Base-by-base conservation (phyloP, 2,329 filamentous ascomycete genomes). In the Exserohilum rostratum region DNA sequence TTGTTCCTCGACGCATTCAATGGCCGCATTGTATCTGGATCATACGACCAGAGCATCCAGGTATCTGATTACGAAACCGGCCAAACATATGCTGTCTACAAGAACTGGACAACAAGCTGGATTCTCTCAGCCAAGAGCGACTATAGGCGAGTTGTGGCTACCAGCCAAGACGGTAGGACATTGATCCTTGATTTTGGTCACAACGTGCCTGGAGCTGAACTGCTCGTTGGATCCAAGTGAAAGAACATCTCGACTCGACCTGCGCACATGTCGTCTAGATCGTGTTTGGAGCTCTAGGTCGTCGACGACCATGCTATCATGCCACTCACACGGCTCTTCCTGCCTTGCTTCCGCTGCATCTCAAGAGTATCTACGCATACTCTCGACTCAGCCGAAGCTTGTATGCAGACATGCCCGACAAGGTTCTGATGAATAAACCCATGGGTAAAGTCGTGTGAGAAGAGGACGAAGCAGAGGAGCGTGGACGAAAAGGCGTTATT, bases 51-150 rank as follows among this genome's bases (percentile, higher is more conserved):
- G 66, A 93, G 93, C 67, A 93, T 99, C 72, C 96, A 96, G 72
- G 91, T 98, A 1, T 97, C 92, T 76, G 90, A 97, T 73, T 89
- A 95, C 77, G 86, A 88, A 61, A 89, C 88, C 2, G 93, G 93
- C 30, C 80, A 87, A 42, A 83, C 91, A 64, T 83, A 93, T 56
- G 85, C 96, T 58, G 88, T 92, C 65, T 93, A 97, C 68, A 90
- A 92, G n/a, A 87, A 90, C 64, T 98, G 93, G 92, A 96, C 96
- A 54, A 89, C 89, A 10, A 96, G 91, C 76, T 99, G 95, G 95
- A 96, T 99, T 69, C 79, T 99, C 55, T 93, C 91, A 61, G 95
- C 95, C 46, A 97, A 97, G 82, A 93, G 90, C 60, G 93, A 99
- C 72, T 98, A 98, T 76, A 84, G 93, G 55, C 87, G 95, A 58